Evolutionary conservation across 2,329 filamentous ascomycete species (phyloP), one percentile per base, ranked within the genome.

Genomic region (Aspergillus awamori): DNA sequence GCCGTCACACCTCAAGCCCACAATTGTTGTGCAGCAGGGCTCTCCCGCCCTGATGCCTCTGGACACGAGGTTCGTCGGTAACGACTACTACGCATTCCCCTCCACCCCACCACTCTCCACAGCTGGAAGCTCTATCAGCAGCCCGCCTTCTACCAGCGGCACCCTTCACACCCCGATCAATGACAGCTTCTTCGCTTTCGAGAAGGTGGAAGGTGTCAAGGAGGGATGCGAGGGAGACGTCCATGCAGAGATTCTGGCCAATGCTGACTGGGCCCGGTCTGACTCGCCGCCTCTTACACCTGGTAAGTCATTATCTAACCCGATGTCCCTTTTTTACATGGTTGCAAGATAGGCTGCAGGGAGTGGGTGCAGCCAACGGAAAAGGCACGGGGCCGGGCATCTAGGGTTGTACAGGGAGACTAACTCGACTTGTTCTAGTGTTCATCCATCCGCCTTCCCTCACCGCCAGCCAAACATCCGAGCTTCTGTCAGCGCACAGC

Each of bases 211-310:
- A 66, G 86, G 83, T 28, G 81, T 87, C 68, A 93, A 93, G 83
- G 84, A 91, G 66, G 85, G 84, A 28, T 87, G 89, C 66, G 89
- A 94, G 70, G 83, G 85, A 51, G 89, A 91, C 63, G 84, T 88
- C 22, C 84, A 88, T 69, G 85, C 86, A 20, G 91, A 95, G 79
- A 87, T 88, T 65, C 84, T 94, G 59, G 86, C 90, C 56, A 83
- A 82, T 65, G 83, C 90, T 65, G 90, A 94, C 70, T 96, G 92
- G 89, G 83, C 89, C 60, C 87, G 85, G 74, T 89, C 87, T 62
- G 85, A 86, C 61, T 96, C 93, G 33, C 93, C 93, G 55, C 92
- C 92, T 24, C 87, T 96, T 86, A 96, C 92, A 71, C 93, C 93
- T 86, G 87, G 92, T 96, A 89, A 82, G 92, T 86, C 28, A 51